Percentiles rank a stretch among this genome's conserved stretches.
Evolutionary conservation across 805 yeast genomes (phyloP).

Genomic region (Metschnikowia vanudenii): DNA sequence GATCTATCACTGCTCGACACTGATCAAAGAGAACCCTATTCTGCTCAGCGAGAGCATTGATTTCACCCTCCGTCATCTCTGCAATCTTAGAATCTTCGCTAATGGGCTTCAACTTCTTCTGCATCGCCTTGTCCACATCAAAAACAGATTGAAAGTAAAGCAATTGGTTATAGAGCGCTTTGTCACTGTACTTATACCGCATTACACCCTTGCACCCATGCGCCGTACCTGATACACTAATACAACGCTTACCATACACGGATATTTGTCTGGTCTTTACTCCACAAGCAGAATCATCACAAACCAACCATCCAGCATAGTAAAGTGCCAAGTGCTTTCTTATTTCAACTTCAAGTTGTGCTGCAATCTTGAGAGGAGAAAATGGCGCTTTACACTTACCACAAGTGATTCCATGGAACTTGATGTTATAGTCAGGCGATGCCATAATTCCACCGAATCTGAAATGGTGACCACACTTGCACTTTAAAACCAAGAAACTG

Average conservation of each 20-base stretch:
- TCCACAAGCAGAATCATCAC: slow-evolving; percentile 86
- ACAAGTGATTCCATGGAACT: slow-evolving; percentile 72
- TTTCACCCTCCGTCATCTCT: slow-evolving; percentile 45
- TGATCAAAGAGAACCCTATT: slow-evolving; percentile 60
- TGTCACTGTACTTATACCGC: slow-evolving; percentile 73
- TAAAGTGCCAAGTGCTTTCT: slow-evolving; percentile 69
- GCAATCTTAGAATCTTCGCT: slow-evolving; percentile 24
- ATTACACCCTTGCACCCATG: slow-evolving; percentile 77
- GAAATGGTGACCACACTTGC: slow-evolving; percentile 62
- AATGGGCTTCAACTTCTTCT: slow-evolving; percentile 52
- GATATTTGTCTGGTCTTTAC: slow-evolving; percentile 78
- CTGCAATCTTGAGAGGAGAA: slow-evolving; percentile 52
- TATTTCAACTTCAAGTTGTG: slow-evolving; percentile 74
- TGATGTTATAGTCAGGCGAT: slow-evolving; percentile 57
- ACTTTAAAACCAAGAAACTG: slow-evolving; percentile 52
- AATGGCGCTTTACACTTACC: slow-evolving; percentile 54
- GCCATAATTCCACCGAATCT: slow-evolving; percentile 73
- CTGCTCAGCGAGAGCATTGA: slow-evolving; percentile 76
- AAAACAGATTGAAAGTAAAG: slow-evolving; percentile 75
- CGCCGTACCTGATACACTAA: slow-evolving; percentile 60
- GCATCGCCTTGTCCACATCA: slow-evolving; percentile 76
- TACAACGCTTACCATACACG: slow-evolving; percentile 85
- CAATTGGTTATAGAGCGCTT: slow-evolving; percentile 81
- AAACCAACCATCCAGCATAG: slow-evolving; percentile 81
- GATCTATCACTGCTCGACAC: slow-evolving; percentile 59